Evolutionary conservation across 2,329 filamentous ascomycete species (phyloP).

Genomic region (Orbilia oligospora): DNA sequence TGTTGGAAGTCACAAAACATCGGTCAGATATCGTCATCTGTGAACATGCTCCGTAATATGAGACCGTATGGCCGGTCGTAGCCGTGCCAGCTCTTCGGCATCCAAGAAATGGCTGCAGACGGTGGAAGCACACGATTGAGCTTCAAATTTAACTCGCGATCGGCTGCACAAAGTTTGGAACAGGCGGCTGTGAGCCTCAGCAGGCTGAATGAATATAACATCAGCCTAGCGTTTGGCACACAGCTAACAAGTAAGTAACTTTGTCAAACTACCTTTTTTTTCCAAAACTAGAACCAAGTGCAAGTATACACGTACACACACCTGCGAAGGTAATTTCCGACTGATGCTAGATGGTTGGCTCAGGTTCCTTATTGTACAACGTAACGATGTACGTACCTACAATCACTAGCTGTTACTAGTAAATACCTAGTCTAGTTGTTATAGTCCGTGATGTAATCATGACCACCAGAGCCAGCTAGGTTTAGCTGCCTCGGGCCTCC

Average conservation of each 20-base stretch:
- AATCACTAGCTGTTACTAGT: too few relatives aligned
- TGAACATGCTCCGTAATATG: background rate
- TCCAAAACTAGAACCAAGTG: too few relatives aligned
- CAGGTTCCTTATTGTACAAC: too few relatives aligned
- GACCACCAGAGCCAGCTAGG: slow-evolving; percentile 4
- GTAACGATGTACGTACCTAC: too few relatives aligned
- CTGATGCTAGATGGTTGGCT: slow-evolving; percentile 5
- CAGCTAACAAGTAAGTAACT: too few relatives aligned
- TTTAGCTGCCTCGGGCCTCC: slow-evolving; percentile 15
- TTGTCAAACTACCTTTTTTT: too few relatives aligned
- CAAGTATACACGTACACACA: too few relatives aligned
- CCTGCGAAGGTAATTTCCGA: background rate
- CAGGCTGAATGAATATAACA: slow-evolving; percentile 23
- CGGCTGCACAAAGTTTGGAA: slow-evolving; percentile 16
- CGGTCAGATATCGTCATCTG: slow-evolving; percentile 32
- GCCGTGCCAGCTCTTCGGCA: slow-evolving; percentile 35
- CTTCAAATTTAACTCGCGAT: background rate
- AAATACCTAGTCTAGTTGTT: background rate
- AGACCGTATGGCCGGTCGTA: slow-evolving; percentile 38
- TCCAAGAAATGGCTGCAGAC: slow-evolving; percentile 25
- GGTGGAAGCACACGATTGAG: too few relatives aligned
- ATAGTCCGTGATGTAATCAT: slow-evolving; percentile 38
- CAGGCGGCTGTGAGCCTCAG: slow-evolving; percentile 37
- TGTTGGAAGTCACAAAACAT: background rate
- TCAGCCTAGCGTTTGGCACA: too few relatives aligned